Evolutionary conservation across 805 yeast genomes (phyloP), one percentile per base, ranked within the genome.

Genomic region (Nakazawaea ernobii): DNA sequence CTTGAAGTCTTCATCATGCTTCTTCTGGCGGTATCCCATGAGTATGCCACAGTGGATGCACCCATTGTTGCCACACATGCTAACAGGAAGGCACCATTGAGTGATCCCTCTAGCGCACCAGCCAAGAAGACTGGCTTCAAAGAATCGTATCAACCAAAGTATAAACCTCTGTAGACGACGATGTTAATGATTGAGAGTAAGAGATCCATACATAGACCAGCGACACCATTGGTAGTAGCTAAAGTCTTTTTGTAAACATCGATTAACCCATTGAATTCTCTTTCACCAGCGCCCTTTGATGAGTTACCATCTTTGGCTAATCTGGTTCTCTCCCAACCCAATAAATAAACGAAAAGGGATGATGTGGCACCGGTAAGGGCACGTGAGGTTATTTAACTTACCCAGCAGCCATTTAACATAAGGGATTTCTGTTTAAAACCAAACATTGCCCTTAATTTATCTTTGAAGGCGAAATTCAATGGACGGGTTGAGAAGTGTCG

Each of bases 1-100:
- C 97, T 97, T 62, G 97, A 91, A 63, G 97, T 90, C 97, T 91
- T 90, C 97, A 90, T 90, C 97, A 90, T 90, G 86, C 97, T 89
- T 87, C 97, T 89, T 86, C 97, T 91, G 70, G 91, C 90, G 69
- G 97, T 90, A 78, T 90, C 97, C 75, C 91, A 86, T 82, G 97
- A 97, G 86, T 90, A 90, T 70, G 97, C 89, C 71, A 96, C 96
- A 60, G 97, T 89, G 63, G 97, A 91, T 67, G 97, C 96, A 84
- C 90, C 96, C 60, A 96, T 90, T 74, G 97, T 90, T 67, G 91
- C 97, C 73, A 82, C 80, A 97, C 97, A 90, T 76, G 97, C 97
- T 71, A 90, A 82, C 67, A 84, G 72, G 95, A 90, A 90, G 65
- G 97, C 85, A 65, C 97, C 97, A 60, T 84, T 73, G 94, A 90